A percentile compares a stretch with the other conserved stretches of the same genome.
Conservation (phyloP, 2,329 filamentous ascomycete genomes). For the Coniochaeta prunicola region DNA sequence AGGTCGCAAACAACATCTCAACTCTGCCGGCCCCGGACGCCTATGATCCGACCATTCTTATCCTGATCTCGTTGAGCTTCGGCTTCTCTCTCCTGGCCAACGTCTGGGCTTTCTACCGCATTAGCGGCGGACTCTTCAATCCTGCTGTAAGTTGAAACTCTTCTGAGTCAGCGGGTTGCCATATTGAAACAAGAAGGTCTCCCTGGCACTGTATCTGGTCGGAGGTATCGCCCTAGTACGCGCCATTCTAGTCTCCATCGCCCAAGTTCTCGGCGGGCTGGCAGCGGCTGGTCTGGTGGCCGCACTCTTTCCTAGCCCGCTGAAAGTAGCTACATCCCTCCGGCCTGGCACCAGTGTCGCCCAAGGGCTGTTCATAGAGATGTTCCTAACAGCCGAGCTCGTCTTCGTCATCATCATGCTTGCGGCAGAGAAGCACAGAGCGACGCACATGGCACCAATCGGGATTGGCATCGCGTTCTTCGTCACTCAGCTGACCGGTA, state of each 20-base stretch:
- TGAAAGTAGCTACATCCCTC: slow-evolving; percentile 40
- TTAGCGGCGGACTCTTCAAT: slow-evolving; percentile 35
- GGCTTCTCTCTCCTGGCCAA: slow-evolving; percentile 38
- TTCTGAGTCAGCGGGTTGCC: neutral
- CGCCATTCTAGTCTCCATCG: slow-evolving; percentile 35
- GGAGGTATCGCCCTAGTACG: slow-evolving; percentile 40
- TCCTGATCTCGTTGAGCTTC: slow-evolving; percentile 33
- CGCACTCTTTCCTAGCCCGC: slow-evolving; percentile 42
- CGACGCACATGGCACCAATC: slow-evolving; percentile 58
- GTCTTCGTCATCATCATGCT: slow-evolving; percentile 58
- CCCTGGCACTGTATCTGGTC: slow-evolving; percentile 43
- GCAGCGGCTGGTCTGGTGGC: slow-evolving; percentile 47
- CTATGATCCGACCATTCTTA: slow-evolving; percentile 15
- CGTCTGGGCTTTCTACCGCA: slow-evolving; percentile 41
- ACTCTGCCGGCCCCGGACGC: slow-evolving; percentile 2
- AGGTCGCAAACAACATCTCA: slow-evolving; percentile 15
- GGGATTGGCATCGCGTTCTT: slow-evolving; percentile 62
- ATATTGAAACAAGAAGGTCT: slow-evolving; percentile 22
- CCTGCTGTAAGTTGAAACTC: slow-evolving; percentile 22
- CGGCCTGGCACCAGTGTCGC: slow-evolving; percentile 33
- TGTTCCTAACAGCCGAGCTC: slow-evolving; percentile 52
- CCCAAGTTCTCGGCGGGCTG: slow-evolving; percentile 47
- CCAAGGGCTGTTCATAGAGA: slow-evolving; percentile 54
- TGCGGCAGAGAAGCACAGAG: slow-evolving; percentile 59
- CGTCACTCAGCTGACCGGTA: slow-evolving; percentile 33